These are phyloP conservation scores for Pythium phragmitis DNA, from an alignment of 352 stramenopile species.

Conservation along the genomic window DNA sequence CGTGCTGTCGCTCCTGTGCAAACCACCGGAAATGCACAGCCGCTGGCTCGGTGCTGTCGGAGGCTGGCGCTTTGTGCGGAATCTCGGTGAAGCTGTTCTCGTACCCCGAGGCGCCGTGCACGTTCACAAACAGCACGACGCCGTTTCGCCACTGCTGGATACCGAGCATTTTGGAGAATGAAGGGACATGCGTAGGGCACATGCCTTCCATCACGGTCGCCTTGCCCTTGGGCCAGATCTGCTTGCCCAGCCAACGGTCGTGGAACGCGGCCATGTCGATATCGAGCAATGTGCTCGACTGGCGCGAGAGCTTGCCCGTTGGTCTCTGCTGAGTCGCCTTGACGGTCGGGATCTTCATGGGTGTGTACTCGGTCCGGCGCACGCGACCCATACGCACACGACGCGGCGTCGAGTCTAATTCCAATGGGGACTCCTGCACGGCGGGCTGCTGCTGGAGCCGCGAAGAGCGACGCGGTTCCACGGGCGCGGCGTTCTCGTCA, in stretches of 20 bases:
- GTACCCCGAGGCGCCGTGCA: slow-evolving; percentile 35
- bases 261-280: slow-evolving; percentile 50
- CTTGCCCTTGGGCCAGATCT: slow-evolving; percentile 55
- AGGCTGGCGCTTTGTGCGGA: background rate
- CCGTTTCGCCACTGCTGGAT: slow-evolving; percentile 58
- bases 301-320: slow-evolving; percentile 2
- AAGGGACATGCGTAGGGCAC: slow-evolving; percentile 28
- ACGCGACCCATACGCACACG: background rate
- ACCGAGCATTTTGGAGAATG: slow-evolving; percentile 48
- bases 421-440: background rate
- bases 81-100: slow-evolving; percentile 48
- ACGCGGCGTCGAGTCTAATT: background rate
- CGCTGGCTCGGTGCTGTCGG: background rate
- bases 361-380: background rate
- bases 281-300: slow-evolving; percentile 27
- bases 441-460: slow-evolving; percentile 11
- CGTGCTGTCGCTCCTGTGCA: slow-evolving; percentile 33
- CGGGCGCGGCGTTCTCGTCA: slow-evolving; percentile 1
- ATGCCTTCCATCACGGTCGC: slow-evolving; percentile 46
- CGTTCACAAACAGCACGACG: slow-evolving; percentile 56
- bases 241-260: slow-evolving; percentile 42
- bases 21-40: slow-evolving; percentile 65
- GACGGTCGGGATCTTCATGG: slow-evolving; percentile 5
- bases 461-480: slow-evolving; percentile 10
- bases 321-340: background rate